Evolutionary conservation across 139 green algal species (phyloP), one percentile per base, ranked within the genome.

Genomic region (Microglena sp.): DNA sequence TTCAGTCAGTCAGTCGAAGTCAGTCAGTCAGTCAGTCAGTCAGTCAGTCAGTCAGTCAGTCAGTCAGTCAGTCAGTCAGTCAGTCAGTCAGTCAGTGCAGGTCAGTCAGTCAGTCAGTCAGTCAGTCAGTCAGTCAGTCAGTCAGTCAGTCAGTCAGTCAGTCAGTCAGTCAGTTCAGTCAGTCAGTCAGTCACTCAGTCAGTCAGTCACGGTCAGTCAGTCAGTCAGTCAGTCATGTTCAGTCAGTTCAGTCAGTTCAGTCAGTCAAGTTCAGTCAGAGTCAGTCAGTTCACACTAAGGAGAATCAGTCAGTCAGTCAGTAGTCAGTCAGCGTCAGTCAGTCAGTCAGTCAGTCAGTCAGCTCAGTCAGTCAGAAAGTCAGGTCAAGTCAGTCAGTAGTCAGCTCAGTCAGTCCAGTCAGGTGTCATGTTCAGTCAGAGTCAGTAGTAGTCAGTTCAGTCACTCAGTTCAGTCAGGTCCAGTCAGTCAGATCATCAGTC

Each of bases 51-150:
- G 58, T 64, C 58, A 64, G 58, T 64, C 58, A 64, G 58, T 64
- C 58, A 64, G 58, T 64, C 58, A 64, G 58, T 64, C 58, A 64
- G 58, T 64, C 58, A 64, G 58, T 64, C 58, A 64, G 58, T 64
- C 58, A 64, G 58, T 64, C 58, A 64, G 58, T 64, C n/a, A n/a
- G n/a, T n/a, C n/a, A n/a, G n/a, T n/a, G n/a, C 60, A 67, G 60
- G 24, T 67, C 60, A 56, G 60, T 67, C 60, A 67, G 60, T 67
- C 60, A 67, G 60, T 67, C 60, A 67, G 60, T 67, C 60, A 67
- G 60, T 67, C 60, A 67, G 59, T 53, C 32, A 53, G 32, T 53
- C 31, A 54, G 31, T 54, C 31, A 54, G 60, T 67, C 60, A 57
- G 60, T 67, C 60, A 57, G 60, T 67, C 60, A 57, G 60, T 67